These are phyloP conservation scores for Pigoraptor vietnamica DNA, from an alignment of 78 protist genomes.

Conservation along the genomic window DNA sequence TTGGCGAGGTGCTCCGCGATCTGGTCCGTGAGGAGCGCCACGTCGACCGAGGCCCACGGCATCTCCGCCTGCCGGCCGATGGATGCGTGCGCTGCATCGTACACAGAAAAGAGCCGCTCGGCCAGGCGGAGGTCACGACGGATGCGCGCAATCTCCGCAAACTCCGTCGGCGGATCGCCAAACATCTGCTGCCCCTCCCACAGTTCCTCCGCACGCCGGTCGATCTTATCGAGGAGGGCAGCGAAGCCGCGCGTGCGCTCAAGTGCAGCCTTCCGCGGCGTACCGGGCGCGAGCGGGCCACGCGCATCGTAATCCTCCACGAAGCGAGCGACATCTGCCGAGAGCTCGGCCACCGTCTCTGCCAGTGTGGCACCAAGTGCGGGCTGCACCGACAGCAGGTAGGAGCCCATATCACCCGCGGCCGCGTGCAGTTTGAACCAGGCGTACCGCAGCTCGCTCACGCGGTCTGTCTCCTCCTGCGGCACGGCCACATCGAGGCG, in stretches of 20 bases:
- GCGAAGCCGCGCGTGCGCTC: background rate
- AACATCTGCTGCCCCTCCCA: background rate
- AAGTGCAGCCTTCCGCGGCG: background rate
- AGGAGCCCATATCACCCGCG: background rate
- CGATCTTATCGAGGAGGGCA: background rate
- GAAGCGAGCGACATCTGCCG: background rate
- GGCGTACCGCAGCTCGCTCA: background rate
- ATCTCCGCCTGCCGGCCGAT: background rate
- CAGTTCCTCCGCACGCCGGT: background rate
- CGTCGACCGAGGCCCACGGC: background rate
- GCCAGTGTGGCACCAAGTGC: background rate
- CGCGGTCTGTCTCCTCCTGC: background rate
- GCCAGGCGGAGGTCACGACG: background rate
- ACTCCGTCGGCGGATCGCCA: background rate
- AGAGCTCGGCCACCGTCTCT: background rate
- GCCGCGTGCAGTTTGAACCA: background rate
- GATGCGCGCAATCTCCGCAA: background rate
- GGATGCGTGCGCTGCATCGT: background rate
- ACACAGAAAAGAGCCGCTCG: background rate
- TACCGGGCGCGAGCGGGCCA: background rate
- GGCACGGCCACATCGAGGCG: background rate
- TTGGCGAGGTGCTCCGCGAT: background rate
- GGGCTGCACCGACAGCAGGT: background rate
- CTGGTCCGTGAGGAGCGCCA: background rate
- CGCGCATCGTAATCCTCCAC: background rate